Base-by-base conservation (phyloP, 1,284 basidiomycete genomes). In the Retiboletus flavoniger region DNA sequence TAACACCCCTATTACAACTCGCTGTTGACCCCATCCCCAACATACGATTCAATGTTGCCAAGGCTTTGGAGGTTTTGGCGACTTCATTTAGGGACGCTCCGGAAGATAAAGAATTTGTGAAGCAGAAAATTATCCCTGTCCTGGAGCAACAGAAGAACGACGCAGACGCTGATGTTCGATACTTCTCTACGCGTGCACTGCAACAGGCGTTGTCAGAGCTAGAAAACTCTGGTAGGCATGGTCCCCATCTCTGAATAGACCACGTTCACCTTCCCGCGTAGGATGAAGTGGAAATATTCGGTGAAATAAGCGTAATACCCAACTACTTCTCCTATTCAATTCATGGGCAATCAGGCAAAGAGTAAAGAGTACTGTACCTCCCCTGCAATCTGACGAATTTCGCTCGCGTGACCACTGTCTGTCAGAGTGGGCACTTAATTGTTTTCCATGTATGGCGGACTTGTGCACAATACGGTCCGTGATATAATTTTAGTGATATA, bases 1-100 rank as follows among this genome's bases (percentile, higher is more conserved):
- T 98, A 60, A 87, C 89, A 45, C 89, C 93, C 28, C 82, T 99
- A 53, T 75, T 97, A 53, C 82, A 87, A 58, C 84, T 99, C 52
- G 89, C 93, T 19, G 80, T 81, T 51, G 97, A 99, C 72, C 88
- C 93, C 9, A 99, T 99, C 67, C 97, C 97, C 54, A 99, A 99
- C 75, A 99, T 99, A 72, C 91, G 97, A 41, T 99, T 99, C 83
- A 99, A 99, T 72, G 95, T 98, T 32, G 92, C 95, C 43, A 98
- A 98, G 74, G 89, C 92, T 17, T 78, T 97, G 62, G 94, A 98
- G 75, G 86, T 92, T 26, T 79, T 98, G 51, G 91, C 91, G 0
- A 76, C 76, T 17, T 85, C 90, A 1, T 87, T 93, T 57, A 83
- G 79, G 11, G 73, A 71, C 49, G 78, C 78, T 31, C 74, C 85